Evolutionary conservation across 305 asterid species (phyloP), one percentile per base, ranked within the genome.

Genomic region (Solanum chacoense): DNA sequence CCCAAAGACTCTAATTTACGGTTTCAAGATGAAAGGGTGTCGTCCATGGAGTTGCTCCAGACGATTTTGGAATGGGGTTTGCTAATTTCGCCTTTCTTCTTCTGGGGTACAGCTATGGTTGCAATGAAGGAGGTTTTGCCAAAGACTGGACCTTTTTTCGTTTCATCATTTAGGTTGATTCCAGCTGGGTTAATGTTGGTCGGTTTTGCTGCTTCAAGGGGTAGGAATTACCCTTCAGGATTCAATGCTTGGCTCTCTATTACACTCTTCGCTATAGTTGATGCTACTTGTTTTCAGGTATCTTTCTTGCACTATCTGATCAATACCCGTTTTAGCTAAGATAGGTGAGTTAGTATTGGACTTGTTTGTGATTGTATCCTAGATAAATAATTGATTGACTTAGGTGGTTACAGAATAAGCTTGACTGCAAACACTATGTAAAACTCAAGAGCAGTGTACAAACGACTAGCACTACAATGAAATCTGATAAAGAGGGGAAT

Each of bases 21-120:
- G 90, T 91, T 81, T 85, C 91, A 34, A 16, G 74, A 35, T 40
- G 88, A 88, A 16, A 45, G 50, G 40, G 42, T 83, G 69, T 59
- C 69, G 26, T 59, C 69, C 69, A 59, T 59, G 73, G 93, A 89
- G 89, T 89, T 92, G 85, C 88, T 92, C 9, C 89, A 89, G 86
- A 69, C 88, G 42, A 92, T 92, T 38, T 90, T 92, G 94, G 98
- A 94, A 91, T 96, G 94, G 93, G 96, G 94, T 8, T 92, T 96
- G 90, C 83, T 96, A 90, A 92, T 96, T 88, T 97, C 98, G 65
- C 98, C 99, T 22, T 97, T 97, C 93, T 96, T 97, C 96, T 97
- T 97, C 90, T 97, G 98, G 98, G 98, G 99, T 79, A 97, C 99
- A 80, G 98, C 98, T 80, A 97, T 97, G 99, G 99, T 97, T 87